phyloP scores from a whole-genome alignment of 148 eudicot genomes.

The Vaccinium darrowii region DNA sequence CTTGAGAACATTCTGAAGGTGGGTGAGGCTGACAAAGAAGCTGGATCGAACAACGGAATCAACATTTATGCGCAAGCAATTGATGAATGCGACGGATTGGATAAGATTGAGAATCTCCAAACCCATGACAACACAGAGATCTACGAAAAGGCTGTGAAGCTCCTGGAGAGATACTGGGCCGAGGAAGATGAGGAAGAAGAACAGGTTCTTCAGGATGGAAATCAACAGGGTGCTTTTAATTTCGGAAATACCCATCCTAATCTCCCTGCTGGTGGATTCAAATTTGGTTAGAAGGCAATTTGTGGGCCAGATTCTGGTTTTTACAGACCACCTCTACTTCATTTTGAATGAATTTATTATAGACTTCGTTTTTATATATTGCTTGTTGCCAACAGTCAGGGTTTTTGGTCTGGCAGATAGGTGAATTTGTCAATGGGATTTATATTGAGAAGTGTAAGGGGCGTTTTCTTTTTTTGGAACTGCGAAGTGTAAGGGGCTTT shows the following conservation, averaged over 20 bases:
- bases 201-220: constrained; percentile 36
- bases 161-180: constrained; percentile 75
- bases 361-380: background rate
- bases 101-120: constrained; percentile 76
- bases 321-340: background rate
- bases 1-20: constrained; percentile 79
- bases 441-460: constrained; percentile 1
- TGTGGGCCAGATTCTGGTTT: constrained; percentile 6
- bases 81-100: constrained; percentile 76
- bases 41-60: constrained; percentile 55
- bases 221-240: constrained; percentile 44
- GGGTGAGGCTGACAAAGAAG: constrained; percentile 72
- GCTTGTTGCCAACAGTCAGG: constrained; percentile 13
- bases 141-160: constrained; percentile 77
- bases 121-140: constrained; percentile 74
- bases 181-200: constrained; percentile 63
- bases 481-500: background rate
- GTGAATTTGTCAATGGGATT: constrained; percentile 8
- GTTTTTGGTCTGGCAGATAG: constrained; percentile 28
- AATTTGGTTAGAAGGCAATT: constrained; percentile 36
- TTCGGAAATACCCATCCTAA: constrained; percentile 52
- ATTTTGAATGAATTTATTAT: constrained; percentile 13
- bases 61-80: constrained; percentile 65
- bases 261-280: constrained; percentile 58
- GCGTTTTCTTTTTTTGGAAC: background rate